Evolutionary conservation across 495 filamentous ascomycete genomes (phyloP).

Genomic region (Parathielavia appendiculata): DNA sequence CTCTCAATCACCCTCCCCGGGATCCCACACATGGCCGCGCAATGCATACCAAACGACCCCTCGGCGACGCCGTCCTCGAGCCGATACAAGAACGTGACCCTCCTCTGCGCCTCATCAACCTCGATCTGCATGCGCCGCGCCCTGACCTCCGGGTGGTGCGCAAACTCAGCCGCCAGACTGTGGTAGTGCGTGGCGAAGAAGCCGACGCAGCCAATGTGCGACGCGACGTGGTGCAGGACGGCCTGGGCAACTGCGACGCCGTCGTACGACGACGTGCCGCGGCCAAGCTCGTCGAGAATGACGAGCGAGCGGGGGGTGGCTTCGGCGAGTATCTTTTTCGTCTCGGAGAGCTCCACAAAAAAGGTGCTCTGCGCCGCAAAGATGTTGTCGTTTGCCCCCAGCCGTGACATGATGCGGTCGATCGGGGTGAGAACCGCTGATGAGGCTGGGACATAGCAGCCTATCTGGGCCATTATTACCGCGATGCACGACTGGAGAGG

Average conservation of each 20-base stretch:
- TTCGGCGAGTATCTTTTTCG: slow-evolving; percentile 95
- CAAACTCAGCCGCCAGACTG: slow-evolving; percentile 84
- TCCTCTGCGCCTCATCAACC: slow-evolving; percentile 77
- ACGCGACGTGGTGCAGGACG: slow-evolving; percentile 90
- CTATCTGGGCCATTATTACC: slow-evolving; percentile 98
- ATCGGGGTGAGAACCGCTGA: slow-evolving; percentile 85
- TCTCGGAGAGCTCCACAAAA: slow-evolving; percentile 96
- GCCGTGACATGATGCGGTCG: slow-evolving; percentile 97
- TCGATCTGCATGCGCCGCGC: slow-evolving; percentile 88
- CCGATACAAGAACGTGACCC: slow-evolving; percentile 92
- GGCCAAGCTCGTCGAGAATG: slow-evolving; percentile 95
- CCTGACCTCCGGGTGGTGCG: slow-evolving; percentile 76
- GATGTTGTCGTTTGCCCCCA: slow-evolving; percentile 98
- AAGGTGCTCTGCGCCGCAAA: slow-evolving; percentile 97
- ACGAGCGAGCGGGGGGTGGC: slow-evolving; percentile 92
- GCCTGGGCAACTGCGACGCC: slow-evolving; percentile 95
- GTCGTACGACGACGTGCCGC: slow-evolving; percentile 90
- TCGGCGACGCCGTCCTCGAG: slow-evolving; percentile 93
- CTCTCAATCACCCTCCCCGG: slow-evolving; percentile 72
- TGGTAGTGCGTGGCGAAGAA: slow-evolving; percentile 99
- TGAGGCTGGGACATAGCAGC: slow-evolving; percentile 81
- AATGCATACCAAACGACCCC: slow-evolving; percentile 99
- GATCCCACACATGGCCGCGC: slow-evolving; percentile 96
- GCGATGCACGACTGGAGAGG: slow-evolving; percentile 65
- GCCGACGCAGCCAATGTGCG: slow-evolving; percentile 85